Evolutionary conservation across 2,329 filamentous ascomycete species (phyloP), one percentile per base, ranked within the genome.

Genomic region (Parascedosporium putredinis): DNA sequence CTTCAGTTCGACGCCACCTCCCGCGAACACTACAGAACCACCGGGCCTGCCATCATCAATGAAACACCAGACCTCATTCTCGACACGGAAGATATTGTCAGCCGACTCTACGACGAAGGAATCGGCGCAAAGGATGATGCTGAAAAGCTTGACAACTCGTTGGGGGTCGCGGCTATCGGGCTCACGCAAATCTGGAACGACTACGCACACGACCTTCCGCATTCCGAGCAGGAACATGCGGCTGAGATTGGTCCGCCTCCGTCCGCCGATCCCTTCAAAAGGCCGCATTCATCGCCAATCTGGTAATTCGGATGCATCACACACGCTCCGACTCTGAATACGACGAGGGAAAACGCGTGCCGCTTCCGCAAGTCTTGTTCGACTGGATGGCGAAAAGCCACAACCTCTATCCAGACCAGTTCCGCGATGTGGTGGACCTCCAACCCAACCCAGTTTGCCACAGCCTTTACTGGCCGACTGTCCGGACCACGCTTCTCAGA

Each of bases 321-420:
- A 75, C 75, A 8, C 69, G 75, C 12, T 71, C 71, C 52, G 59
- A 67, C 14, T 63, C 56, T 33, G 59, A 67, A 20, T 60, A 58
- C 9, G 65, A 64, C 27, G 62, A 67, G 7, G 65, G 64, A 27
- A 67, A 70, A 56, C 60, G 62, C 1, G 71, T 72, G 2, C 75
- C 86, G 1, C 70, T 94, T 16, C 88, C 91, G 1, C 83, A 84
- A 59, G 76, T 89, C 14, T 70, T 97, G 12, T 81, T 96, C 54
- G 78, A 86, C 58, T 97, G 91, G 91, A 73, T 95, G 55, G 76
- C 86, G 50, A 73, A 74, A 14, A 78, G 87, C 59, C 88, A 95
- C 60, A 81, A 86, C 54, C 75, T 84, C 23, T 86, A 86, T 57
- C 74, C 76, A 2, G 74, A 79, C 47, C 84, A 90, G 58, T 70